Conservation (phyloP, 2,329 filamentous ascomycete species). For the Scorias spongiosa region DNA sequence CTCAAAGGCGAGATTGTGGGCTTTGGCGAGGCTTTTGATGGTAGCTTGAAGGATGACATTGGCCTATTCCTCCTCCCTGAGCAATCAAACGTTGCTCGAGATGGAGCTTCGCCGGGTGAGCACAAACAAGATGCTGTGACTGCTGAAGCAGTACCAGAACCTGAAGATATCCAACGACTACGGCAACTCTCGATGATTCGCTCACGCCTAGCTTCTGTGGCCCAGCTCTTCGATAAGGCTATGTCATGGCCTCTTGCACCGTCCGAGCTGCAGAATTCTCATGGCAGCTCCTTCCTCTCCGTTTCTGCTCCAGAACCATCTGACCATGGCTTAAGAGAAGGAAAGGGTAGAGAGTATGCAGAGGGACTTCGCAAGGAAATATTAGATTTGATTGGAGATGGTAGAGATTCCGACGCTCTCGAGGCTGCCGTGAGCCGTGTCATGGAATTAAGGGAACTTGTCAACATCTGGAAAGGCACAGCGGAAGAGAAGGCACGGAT, state of each 20-base stretch:
- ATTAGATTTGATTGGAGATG: conserved; percentile 42
- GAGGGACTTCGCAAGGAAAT: conserved; percentile 59
- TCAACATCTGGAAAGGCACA: conserved; percentile 84
- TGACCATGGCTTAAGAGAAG: conserved; percentile 55
- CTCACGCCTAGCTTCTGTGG: conserved; percentile 70
- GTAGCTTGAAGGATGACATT: conserved; percentile 57
- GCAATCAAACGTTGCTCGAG: background rate
- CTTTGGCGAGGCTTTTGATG: conserved; percentile 63
- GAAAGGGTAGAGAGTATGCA: conserved; percentile 73
- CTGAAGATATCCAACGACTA: conserved; percentile 55
- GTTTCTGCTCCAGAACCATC: conserved; percentile 59
- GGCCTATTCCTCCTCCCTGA: conserved; percentile 49
- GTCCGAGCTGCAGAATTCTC: conserved; percentile 60
- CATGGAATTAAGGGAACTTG: conserved; percentile 60
- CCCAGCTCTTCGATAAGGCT: conserved; percentile 82
- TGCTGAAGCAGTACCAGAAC: conserved; percentile 29
- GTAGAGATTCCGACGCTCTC: conserved; percentile 46
- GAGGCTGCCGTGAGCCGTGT: conserved; percentile 61
- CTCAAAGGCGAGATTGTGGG: conserved; percentile 73
- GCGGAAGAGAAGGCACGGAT: conserved; percentile 76
- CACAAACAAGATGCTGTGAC: background rate
- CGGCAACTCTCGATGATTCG: conserved; percentile 73
- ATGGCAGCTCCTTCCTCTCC: conserved; percentile 73
- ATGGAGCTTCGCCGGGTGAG: background rate
- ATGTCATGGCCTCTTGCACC: conserved; percentile 92